Base-by-base conservation (phyloP, 140 eudicot genomes). In the Bidens hawaiensis region DNA sequence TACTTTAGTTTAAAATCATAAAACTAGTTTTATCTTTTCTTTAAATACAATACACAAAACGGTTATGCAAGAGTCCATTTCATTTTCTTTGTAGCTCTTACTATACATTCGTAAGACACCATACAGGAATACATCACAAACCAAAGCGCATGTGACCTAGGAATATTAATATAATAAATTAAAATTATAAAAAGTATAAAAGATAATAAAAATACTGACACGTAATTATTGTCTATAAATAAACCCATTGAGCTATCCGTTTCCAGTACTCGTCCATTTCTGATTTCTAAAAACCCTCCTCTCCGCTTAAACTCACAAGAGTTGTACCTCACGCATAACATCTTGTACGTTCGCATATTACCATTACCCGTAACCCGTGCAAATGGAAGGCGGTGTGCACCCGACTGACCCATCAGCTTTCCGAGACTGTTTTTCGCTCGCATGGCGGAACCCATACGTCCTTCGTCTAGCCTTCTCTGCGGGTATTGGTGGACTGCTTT, bases 401-500 rank as follows among this genome's bases (percentile, higher is more conserved):
- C 82, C 83, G 54, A 23, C 85, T 9, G 88, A 82, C 24, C 18
- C 79, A 0, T 70, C 89, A 42, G 86, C 84, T 57, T 85, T 85
- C 74, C 68, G 66, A 61, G 86, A 76, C 0, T 85, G 94, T 64
- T 70, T 85, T 25, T 82, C 84, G 3, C 71, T 85, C 2, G 81
- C 87, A 53, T 68, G 82, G 85, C 68, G 55, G 33, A 81, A 84
- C 23, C 89, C 89, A 13, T 85, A 72, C 51, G 69, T 82, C 46
- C 81, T 85, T 24, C 85, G 89, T 30, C 83, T 86, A 41, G 95
- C 90, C 68, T 80, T 82, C 74, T 86, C 95, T 52, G 95, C 87
- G 52, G 95, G 95, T 38, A 82, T 86, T 9, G 95, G 90, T 55
- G 95, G 90, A 62, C 87, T 86, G 36, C 85, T 86, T 41, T 86